Evolutionary conservation across 192 early-diverging fungal species (phyloP).

Genomic region (Linderina pennispora): DNA sequence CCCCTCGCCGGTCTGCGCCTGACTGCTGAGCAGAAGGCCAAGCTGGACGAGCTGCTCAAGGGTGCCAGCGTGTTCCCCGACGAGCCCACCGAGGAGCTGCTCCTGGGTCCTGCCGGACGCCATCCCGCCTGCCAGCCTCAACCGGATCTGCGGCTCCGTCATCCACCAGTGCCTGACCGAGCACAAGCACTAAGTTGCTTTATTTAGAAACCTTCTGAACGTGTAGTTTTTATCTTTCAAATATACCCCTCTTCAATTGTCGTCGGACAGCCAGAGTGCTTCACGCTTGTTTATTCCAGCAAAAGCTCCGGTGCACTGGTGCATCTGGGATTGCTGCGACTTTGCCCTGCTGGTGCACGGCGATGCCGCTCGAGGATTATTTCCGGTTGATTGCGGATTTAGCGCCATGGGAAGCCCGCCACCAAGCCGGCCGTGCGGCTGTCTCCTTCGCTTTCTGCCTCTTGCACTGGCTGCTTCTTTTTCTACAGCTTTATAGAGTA

Average conservation of each 20-base stretch:
- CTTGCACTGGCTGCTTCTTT: neutral
- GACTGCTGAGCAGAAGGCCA: slow-evolving; percentile 25
- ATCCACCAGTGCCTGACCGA: slow-evolving; percentile 33
- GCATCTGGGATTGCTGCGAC: no score
- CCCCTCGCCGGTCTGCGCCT: slow-evolving; percentile 30
- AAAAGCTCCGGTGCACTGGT: no score
- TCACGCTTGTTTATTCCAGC: no score
- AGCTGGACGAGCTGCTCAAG: slow-evolving; percentile 30
- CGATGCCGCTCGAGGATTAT: no score
- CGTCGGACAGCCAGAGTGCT: no score
- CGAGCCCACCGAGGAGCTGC: slow-evolving; percentile 14
- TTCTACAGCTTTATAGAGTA: neutral
- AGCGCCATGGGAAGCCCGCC: no score
- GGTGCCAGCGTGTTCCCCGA: slow-evolving; percentile 25
- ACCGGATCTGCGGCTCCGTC: slow-evolving; percentile 30
- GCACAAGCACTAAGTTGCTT: slow-evolving; percentile 26
- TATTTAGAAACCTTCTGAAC: no score
- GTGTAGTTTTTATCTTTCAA: no score
- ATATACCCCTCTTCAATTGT: no score
- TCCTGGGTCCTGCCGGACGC: slow-evolving; percentile 23
- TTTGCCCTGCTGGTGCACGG: no score
- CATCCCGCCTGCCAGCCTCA: slow-evolving; percentile 36
- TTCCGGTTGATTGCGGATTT: no score
- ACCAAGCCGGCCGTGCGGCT: no score
- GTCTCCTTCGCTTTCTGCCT: neutral